Percentiles rank a stretch among this genome's conserved stretches.
Conservation (phyloP, 2,329 filamentous ascomycete species). For the Botrytis paeoniae region DNA sequence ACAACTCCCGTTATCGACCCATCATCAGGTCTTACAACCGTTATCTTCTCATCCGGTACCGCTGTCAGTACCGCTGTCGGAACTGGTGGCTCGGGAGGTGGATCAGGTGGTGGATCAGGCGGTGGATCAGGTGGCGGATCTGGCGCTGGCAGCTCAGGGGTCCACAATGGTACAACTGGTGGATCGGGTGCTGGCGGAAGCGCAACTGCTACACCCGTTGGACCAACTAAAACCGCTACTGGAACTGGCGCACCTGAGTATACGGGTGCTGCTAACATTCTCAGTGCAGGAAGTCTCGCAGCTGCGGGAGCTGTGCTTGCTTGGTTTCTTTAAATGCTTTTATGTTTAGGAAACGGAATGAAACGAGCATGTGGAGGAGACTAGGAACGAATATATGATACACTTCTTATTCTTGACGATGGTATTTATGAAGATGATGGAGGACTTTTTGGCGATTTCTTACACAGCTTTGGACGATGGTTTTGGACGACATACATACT, state of each 20-base stretch:
- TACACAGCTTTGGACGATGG: constrained; percentile 7
- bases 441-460: neutral
- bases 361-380: neutral
- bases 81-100: constrained; percentile 14
- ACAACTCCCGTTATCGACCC: neutral
- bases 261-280: neutral
- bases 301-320: neutral
- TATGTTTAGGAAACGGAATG: neutral
- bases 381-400: neutral
- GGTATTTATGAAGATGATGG: neutral
- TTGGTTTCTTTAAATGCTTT: neutral
- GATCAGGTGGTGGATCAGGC: neutral
- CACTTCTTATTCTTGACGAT: neutral
- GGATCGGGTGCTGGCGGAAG: neutral
- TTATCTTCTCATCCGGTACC: neutral
- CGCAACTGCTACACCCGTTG: constrained; percentile 22
- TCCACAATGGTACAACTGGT: constrained; percentile 10
- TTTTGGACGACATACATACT: constrained; percentile 4
- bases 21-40: neutral
- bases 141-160: neutral
- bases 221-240: constrained; percentile 18
- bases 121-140: neutral
- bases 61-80: neutral
- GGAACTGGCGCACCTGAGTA: constrained; percentile 13
- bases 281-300: neutral